Base-by-base conservation (phyloP, 371 early-diverging fungal species). In the Syncephalastrum contaminatum region DNA sequence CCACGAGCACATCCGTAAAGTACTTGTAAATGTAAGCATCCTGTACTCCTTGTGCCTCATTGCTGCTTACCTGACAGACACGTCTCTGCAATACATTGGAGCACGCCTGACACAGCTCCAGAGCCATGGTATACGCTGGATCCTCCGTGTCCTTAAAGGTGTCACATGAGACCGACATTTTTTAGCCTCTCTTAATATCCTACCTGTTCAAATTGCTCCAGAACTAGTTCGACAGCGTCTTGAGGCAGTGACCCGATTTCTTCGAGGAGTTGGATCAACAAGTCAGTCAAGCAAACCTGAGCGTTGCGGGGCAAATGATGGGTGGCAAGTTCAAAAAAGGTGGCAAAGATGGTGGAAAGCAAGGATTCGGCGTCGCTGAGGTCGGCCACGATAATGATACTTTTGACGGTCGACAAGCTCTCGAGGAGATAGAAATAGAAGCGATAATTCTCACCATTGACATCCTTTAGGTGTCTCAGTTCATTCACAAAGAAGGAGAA, bases 1-100 rank as follows among this genome's bases (percentile, higher is more conserved):
- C 69, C 19, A 89, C 66, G 25, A 92, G 81, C 1, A 83, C 73
- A 39, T 92, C 92, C 24, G 86, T 80, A 69, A 93, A 92, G 68
- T 91, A 87, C 82, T 88, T 30, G 65, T 51, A 25, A 18, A 43
- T 42, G 20, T 20, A 6, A 30, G 10, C 10, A 12, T 8, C 36
- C 2, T 30, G 10, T 44, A 21, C 12, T 44, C 8, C 13, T 2
- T 18, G 24, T 30, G 4, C 20, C 22, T 46, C 53, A 1, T 15
- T 5, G 4, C 6, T 39, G 16, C 45, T 43, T 73, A 91, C 91
- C 73, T 92, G 93, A 57, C 88, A 91, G 13, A 93, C 84, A 65
- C 92, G 92, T 66, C 91, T 83, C 70, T 98, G 98, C 25, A 98
- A 82, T 4, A 82, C 75, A 51, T 91, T 93, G 0, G 90, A 70